Conservation (phyloP, 345 rosid genomes). For the Ailanthus altissimus region DNA sequence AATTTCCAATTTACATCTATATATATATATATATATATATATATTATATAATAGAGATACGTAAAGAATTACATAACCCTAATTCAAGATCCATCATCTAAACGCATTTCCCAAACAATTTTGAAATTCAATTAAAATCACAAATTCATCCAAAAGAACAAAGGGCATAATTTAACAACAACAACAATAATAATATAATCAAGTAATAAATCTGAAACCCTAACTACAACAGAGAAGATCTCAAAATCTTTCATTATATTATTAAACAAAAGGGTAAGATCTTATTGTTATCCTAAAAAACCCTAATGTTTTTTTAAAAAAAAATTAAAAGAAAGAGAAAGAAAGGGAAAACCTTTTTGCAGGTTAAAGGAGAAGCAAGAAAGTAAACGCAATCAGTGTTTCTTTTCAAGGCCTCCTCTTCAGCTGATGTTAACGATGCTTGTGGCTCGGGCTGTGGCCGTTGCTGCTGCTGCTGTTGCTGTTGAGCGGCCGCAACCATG, state of each 20-base stretch:
- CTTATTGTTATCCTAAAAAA: slow-evolving; percentile 18
- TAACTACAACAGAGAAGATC: slow-evolving; percentile 22
- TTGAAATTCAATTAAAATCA: background rate
- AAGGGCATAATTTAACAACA: too few relatives aligned
- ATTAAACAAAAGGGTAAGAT: slow-evolving; percentile 2
- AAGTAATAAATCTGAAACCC: slow-evolving; percentile 42
- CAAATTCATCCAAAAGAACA: too few relatives aligned
- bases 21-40: too few relatives aligned
- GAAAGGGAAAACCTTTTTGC: slow-evolving; percentile 74
- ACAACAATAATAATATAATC: too few relatives aligned
- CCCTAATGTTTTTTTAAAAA: background rate
- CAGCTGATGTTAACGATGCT: slow-evolving; percentile 39
- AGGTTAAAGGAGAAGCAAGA: slow-evolving; percentile 93
- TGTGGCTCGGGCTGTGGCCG: slow-evolving; percentile 36
- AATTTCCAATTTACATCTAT: too few relatives aligned
- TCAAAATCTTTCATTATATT: background rate
- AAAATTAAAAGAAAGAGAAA: background rate
- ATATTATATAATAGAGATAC: background rate
- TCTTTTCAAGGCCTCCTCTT: slow-evolving; percentile 83
- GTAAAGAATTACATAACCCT: background rate
- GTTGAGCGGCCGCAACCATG: slow-evolving; percentile 54
- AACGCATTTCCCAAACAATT: background rate
- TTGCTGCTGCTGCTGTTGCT: slow-evolving; percentile 36
- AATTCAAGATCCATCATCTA: slow-evolving; percentile 8
- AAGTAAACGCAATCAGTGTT: slow-evolving; percentile 97